Evolutionary conservation across 2,329 filamentous ascomycete genomes (phyloP).

Genomic region (Penicillium sp.): DNA sequence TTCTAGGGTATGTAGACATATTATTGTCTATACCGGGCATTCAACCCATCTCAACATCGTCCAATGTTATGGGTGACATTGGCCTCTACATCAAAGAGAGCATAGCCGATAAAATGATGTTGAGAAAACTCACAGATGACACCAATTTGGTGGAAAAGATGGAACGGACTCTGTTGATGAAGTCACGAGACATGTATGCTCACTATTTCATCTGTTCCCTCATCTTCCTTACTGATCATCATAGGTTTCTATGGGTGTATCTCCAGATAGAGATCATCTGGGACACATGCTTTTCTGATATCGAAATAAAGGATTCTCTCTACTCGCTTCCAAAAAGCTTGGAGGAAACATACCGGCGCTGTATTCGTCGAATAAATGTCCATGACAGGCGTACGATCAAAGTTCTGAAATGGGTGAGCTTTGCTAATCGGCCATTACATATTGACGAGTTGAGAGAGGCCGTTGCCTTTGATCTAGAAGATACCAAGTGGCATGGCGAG

Average conservation of each 20-base stretch:
- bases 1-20: constrained; percentile 20
- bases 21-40: constrained; percentile 13
- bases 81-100: constrained; percentile 17
- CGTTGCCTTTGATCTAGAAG: constrained; percentile 17
- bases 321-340: constrained; percentile 17
- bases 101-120: constrained; percentile 18
- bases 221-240: constrained; percentile 5
- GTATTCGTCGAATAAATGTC: constrained; percentile 15
- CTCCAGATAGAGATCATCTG: constrained; percentile 22
- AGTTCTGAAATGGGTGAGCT: constrained; percentile 21
- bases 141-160: constrained; percentile 1
- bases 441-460: constrained; percentile 22
- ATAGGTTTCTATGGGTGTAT: constrained; percentile 22
- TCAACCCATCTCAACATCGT: constrained; percentile 17
- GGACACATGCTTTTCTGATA: constrained; percentile 19
- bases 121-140: constrained; percentile 18
- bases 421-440: constrained; percentile 19
- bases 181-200: constrained; percentile 10
- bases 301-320: constrained; percentile 17
- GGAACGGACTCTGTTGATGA: constrained; percentile 3
- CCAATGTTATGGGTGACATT: constrained; percentile 19
- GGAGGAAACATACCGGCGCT: constrained; percentile 20
- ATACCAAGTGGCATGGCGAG: constrained; percentile 16
- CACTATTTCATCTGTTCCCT: neutral
- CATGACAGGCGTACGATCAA: constrained; percentile 8